A percentile compares a stretch with the other conserved stretches of the same genome.
Evolutionary conservation across 2,329 filamentous ascomycete species (phyloP).

Genomic region (Phoma herbarum): DNA sequence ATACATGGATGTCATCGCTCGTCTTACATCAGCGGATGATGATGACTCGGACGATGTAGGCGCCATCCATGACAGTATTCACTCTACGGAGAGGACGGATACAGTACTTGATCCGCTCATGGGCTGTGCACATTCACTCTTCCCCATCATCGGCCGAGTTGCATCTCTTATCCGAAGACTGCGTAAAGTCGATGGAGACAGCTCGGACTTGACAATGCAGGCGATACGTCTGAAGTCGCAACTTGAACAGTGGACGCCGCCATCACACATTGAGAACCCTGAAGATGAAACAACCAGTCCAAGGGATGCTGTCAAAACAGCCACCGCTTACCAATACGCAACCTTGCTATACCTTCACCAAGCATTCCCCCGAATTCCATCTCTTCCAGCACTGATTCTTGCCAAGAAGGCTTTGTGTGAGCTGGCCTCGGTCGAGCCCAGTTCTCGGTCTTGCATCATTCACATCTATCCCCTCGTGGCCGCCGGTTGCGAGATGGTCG

Average conservation of each 20-base stretch:
- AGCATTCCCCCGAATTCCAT: conserved; percentile 73
- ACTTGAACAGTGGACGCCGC: conserved; percentile 69
- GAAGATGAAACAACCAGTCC: conserved; percentile 71
- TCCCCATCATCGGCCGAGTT: conserved; percentile 72
- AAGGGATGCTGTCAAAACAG: conserved; percentile 71
- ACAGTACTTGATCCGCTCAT: conserved; percentile 74
- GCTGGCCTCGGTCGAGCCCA: conserved; percentile 69
- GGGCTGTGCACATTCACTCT: conserved; percentile 73
- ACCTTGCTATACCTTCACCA: conserved; percentile 73
- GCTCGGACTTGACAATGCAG: conserved; percentile 67
- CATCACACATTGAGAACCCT: conserved; percentile 65
- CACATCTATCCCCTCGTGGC: conserved; percentile 75
- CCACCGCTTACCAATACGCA: conserved; percentile 72
- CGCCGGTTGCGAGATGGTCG: conserved; percentile 70
- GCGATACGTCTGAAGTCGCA: conserved; percentile 68
- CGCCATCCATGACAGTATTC: conserved; percentile 49
- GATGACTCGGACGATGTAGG: conserved; percentile 65
- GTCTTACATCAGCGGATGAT: conserved; percentile 69
- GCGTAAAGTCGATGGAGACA: conserved; percentile 63
- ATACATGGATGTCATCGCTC: conserved; percentile 77
- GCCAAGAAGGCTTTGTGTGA: conserved; percentile 69
- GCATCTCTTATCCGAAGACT: conserved; percentile 72
- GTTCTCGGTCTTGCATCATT: conserved; percentile 70
- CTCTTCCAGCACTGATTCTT: conserved; percentile 63
- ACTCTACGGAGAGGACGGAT: conserved; percentile 48